These are phyloP conservation scores for Ceratocystis lukuohia DNA, from an alignment of 2,329 filamentous ascomycete species.

Conservation along the genomic window DNA sequence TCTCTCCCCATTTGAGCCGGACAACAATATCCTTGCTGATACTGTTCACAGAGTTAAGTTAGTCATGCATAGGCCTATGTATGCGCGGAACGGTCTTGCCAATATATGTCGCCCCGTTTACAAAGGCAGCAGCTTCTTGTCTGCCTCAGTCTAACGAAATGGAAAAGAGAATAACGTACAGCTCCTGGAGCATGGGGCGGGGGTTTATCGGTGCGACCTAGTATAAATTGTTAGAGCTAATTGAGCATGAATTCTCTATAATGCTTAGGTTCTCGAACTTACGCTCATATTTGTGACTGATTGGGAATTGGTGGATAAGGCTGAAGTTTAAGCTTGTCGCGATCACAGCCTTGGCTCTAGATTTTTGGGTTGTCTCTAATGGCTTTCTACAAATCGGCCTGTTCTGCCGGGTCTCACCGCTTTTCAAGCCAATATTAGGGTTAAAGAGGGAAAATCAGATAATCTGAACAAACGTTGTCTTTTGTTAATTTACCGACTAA, in stretches of 20 bases:
- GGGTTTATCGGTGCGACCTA: conserved; percentile 85
- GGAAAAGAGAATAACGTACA: conserved; percentile 43
- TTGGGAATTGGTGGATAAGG: conserved; percentile 10
- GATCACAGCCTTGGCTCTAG: conserved; percentile 15
- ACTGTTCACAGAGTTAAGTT: conserved; percentile 30
- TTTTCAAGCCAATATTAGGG: conserved; percentile 7
- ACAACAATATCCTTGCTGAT: conserved; percentile 86
- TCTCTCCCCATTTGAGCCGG: conserved; percentile 94
- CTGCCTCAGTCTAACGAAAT: not conserved
- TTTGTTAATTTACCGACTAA: not conserved
- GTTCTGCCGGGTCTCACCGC: conserved; percentile 17
- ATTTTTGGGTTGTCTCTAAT: conserved; percentile 10
- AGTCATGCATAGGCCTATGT: not conserved
- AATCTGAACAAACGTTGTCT: not conserved
- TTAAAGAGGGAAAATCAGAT: not conserved
- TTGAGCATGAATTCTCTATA: not conserved
- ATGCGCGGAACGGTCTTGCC: conserved; percentile 11
- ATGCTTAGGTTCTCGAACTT: not conserved
- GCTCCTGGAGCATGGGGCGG: conserved; percentile 84
- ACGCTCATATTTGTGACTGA: conserved; percentile 18
- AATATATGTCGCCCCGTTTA: not conserved
- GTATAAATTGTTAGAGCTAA: not conserved
- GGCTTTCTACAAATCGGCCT: not conserved
- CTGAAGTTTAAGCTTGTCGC: conserved; percentile 6
- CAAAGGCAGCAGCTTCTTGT: not conserved